These are phyloP conservation scores for Plasmopara muralis DNA, from an alignment of 352 stramenopile genomes.

Conservation along the genomic window DNA sequence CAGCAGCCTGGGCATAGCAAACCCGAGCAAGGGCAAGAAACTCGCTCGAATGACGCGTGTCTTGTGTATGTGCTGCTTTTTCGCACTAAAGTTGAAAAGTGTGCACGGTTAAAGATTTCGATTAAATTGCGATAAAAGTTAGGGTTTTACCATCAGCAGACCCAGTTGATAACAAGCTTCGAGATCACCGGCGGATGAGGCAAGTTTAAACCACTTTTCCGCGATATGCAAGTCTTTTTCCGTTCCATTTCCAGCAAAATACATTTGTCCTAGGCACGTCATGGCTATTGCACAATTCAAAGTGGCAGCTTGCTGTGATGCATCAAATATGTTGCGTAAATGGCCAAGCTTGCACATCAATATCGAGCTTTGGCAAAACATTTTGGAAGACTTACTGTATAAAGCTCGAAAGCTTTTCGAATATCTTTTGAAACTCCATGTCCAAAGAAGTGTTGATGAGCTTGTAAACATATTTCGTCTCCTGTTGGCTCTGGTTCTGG, in stretches of 20 bases:
- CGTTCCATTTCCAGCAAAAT: conserved; percentile 33
- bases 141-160: conserved; percentile 37
- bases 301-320: conserved; percentile 40
- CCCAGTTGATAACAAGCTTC: conserved; percentile 49
- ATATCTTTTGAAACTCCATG: conserved; percentile 36
- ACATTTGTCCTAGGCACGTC: conserved; percentile 61
- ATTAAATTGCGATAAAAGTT: background rate
- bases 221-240: conserved; percentile 51
- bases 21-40: conserved; percentile 32
- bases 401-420: conserved; percentile 40
- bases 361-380: background rate
- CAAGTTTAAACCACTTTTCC: conserved; percentile 45
- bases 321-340: background rate
- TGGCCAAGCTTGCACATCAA: background rate
- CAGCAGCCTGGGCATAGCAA: conserved; percentile 43
- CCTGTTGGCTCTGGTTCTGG: conserved; percentile 10
- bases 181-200: conserved; percentile 27
- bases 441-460: conserved; percentile 59
- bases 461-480: conserved; percentile 45
- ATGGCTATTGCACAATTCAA: conserved; percentile 37
- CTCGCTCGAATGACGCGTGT: conserved; percentile 27
- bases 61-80: conserved; percentile 35
- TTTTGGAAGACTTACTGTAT: conserved; percentile 31
- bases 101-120: background rate
- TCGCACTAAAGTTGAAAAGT: conserved; percentile 27